Percentiles rank a stretch among this genome's conserved stretches.
These are phyloP conservation scores for Rhizophagus clarus DNA, from an alignment of 192 early-diverging fungal genomes.

Conservation along the genomic window DNA sequence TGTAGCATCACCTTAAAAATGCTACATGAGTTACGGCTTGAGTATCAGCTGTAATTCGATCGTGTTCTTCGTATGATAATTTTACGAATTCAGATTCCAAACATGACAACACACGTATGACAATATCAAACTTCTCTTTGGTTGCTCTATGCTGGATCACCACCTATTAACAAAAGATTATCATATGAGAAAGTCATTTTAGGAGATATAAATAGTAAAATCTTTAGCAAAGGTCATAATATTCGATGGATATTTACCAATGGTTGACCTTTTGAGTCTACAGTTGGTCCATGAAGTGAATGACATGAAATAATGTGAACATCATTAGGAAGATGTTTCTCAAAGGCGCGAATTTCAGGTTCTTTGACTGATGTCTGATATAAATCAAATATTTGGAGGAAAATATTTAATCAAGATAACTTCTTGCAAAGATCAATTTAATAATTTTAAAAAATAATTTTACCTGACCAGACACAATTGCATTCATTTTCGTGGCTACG, in stretches of 20 bases:
- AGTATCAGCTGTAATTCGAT: constrained; percentile 95
- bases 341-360: constrained; percentile 91
- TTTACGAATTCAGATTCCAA: constrained; percentile 84
- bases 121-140: constrained; percentile 58
- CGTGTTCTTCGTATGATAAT: constrained; percentile 84
- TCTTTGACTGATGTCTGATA: constrained; percentile 91
- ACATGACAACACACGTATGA: constrained; percentile 65
- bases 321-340: constrained; percentile 81
- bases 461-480: constrained; percentile 87
- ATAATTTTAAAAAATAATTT: neutral
- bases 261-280: constrained; percentile 81
- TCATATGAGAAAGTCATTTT: too few relatives aligned
- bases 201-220: too few relatives aligned
- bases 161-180: constrained; percentile 39
- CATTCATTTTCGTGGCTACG: constrained; percentile 80
- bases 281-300: constrained; percentile 93
- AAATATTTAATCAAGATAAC: neutral
- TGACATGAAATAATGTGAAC: constrained; percentile 96
- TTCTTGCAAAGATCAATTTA: neutral
- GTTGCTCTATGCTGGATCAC: constrained; percentile 80
- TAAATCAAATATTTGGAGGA: neutral
- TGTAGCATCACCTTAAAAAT: constrained; percentile 67
- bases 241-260: constrained; percentile 44
- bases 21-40: constrained; percentile 97
- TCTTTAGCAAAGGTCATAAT: too few relatives aligned